Percentiles rank a stretch among this genome's conserved stretches.
Evolutionary conservation across 345 rosid genomes (phyloP).

Genomic region (Gossypium turneri): DNA sequence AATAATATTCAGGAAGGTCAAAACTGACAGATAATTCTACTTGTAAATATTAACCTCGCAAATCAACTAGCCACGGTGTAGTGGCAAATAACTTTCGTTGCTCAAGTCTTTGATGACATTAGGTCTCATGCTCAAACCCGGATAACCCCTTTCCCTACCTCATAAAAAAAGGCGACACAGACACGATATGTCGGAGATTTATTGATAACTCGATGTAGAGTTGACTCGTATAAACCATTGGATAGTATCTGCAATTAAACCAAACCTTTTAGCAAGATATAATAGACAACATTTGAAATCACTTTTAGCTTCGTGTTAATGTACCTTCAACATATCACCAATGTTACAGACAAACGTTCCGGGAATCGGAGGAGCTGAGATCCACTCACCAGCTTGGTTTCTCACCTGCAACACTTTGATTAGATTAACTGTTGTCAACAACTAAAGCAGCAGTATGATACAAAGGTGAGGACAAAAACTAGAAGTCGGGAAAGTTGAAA

Average conservation of each 20-base stretch:
- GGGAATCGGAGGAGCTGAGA: constrained; percentile 75
- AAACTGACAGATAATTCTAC: not conserved
- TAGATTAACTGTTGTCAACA: not conserved
- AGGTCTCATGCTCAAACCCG: too few species aligned
- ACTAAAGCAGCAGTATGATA: not conserved
- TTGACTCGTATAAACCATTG: constrained; percentile 79
- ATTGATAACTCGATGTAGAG: constrained; percentile 71
- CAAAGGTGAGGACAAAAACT: not conserved
- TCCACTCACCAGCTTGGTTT: constrained; percentile 77
- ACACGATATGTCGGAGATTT: constrained; percentile 52
- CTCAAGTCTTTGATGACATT: too few species aligned
- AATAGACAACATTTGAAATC: not conserved
- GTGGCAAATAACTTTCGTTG: too few species aligned
- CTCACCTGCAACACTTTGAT: constrained; percentile 47
- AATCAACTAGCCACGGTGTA: constrained; percentile 10
- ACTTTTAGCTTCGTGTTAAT: not conserved
- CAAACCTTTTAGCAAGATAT: not conserved
- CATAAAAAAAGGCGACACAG: constrained; percentile 67
- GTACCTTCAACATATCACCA: constrained; percentile 91
- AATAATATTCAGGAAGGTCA: not conserved
- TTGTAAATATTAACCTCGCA: constrained; percentile 25
- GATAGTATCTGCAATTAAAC: constrained; percentile 37
- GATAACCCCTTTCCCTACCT: not conserved
- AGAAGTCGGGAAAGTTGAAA: not conserved
- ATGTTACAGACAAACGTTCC: constrained; percentile 90